A percentile compares a stretch with the other conserved stretches of the same genome.
Evolutionary conservation across 1,284 basidiomycete genomes (phyloP).

Genomic region (Ganoderma leucocontextum): DNA sequence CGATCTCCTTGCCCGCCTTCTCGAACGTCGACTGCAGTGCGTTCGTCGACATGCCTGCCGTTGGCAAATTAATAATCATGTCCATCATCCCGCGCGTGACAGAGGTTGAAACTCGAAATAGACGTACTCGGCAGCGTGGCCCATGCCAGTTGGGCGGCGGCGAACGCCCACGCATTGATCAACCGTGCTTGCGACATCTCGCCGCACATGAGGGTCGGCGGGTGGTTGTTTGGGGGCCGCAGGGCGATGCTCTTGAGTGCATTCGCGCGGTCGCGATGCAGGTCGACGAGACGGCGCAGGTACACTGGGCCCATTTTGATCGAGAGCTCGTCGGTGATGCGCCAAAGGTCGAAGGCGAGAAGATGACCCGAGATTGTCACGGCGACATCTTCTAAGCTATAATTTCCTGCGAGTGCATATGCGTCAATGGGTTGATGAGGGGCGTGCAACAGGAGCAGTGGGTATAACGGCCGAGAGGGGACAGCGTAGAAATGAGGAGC

Average conservation of each 20-base stretch:
- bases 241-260: slow-evolving; percentile 45
- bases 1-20: slow-evolving; percentile 33
- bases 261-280: slow-evolving; percentile 46
- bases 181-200: slow-evolving; percentile 38
- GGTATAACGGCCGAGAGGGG: slow-evolving; percentile 36
- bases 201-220: slow-evolving; percentile 38
- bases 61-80: no score
- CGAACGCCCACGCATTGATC: slow-evolving; percentile 43
- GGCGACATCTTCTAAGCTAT: slow-evolving; percentile 45
- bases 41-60: slow-evolving; percentile 35
- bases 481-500: slow-evolving; percentile 28
- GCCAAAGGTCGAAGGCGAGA: slow-evolving; percentile 40
- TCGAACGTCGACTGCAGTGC: slow-evolving; percentile 36
- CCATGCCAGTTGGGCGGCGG: slow-evolving; percentile 43
- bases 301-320: slow-evolving; percentile 46
- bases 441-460: slow-evolving; percentile 41
- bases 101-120: no score
- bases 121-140: slow-evolving; percentile 40
- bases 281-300: slow-evolving; percentile 46
- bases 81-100: neutral
- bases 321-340: slow-evolving; percentile 44
- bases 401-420: slow-evolving; percentile 46
- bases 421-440: slow-evolving; percentile 42
- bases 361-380: slow-evolving; percentile 45
- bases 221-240: slow-evolving; percentile 41